Base-by-base conservation (phyloP, 2,329 filamentous ascomycete species). In the Trichoderma koningii region DNA sequence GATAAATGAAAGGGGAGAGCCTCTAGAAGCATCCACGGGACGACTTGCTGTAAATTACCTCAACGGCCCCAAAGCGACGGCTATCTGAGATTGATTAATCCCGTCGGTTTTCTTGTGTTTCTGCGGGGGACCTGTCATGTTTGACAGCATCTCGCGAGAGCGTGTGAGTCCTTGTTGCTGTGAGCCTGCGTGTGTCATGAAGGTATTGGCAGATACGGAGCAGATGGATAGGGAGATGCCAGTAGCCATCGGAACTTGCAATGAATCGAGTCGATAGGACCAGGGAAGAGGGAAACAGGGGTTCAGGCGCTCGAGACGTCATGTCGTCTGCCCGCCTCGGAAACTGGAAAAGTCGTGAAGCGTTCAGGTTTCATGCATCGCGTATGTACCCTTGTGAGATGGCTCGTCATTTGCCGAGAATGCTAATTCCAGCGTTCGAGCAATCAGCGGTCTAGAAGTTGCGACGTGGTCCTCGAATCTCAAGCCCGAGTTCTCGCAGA, bases 81-180 rank as follows among this genome's bases (percentile, higher is more conserved):
- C 34, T 63, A 66, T 66, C 64, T 66, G 51, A 66, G 64, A 63
- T 63, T 30, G 1, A 30, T 30, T 30, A 28, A 19, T 53, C 45
- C 64, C 61, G 65, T 59, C 19, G 41, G 28, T 52, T 38, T 38
- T 30, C 12, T 38, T 38, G 34, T 38, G 12, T 4, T 38, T 53
- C 65, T 66, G 65, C 61, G 65, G 65, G 65, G 61, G 45, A 66
- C 61, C 61, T 66, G 65, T 64, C 65, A 66, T 52, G 65, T 64
- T 42, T 55, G 60, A 66, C 65, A 66, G 55, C 51, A 52, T 59
- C 50, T 66, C 48, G 42, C 60, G 53, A 66, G 61, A 52, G 50
- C 34, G 10, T 38, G 7, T 38, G 34, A 38, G 34, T 38, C 7
- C 5, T 38, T 9, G 10, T 38, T 12, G 2, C 34, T 38, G 34